Percentiles rank a stretch among this genome's conserved stretches.
These are phyloP conservation scores for Umbelopsis sp. DNA, from an alignment of 192 early-diverging fungal genomes.

Conservation along the genomic window DNA sequence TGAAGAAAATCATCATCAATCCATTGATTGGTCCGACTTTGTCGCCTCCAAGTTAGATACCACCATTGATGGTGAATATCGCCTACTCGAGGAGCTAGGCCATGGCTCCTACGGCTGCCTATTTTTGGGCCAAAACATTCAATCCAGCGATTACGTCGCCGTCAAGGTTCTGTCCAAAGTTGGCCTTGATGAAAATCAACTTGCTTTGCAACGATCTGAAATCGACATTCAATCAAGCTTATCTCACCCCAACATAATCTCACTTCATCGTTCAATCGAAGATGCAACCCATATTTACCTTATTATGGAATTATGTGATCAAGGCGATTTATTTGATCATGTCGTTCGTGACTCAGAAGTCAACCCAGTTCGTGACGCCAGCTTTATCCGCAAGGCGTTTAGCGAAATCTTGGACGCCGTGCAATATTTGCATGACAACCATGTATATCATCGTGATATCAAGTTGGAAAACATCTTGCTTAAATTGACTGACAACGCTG, in stretches of 20 bases:
- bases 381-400: conserved; percentile 68
- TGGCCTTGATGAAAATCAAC: conserved; percentile 49
- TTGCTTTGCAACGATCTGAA: conserved; percentile 56
- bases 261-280: conserved; percentile 88
- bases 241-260: conserved; percentile 79
- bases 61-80: conserved; percentile 35
- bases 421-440: conserved; percentile 74
- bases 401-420: conserved; percentile 79
- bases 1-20: background rate
- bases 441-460: conserved; percentile 91
- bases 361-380: conserved; percentile 48
- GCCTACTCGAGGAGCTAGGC: conserved; percentile 59
- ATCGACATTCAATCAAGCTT: conserved; percentile 61
- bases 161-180: conserved; percentile 60
- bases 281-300: conserved; percentile 84
- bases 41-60: conserved; percentile 25
- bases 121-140: conserved; percentile 64
- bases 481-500: conserved; percentile 28
- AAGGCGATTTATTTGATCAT: conserved; percentile 94
- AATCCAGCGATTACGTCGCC: conserved; percentile 45
- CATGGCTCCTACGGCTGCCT: conserved; percentile 78
- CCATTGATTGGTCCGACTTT: conserved; percentile 20
- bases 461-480: conserved; percentile 90
- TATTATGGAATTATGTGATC: conserved; percentile 91
- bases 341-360: conserved; percentile 79